These are phyloP conservation scores for Xylaria sp. DNA, from an alignment of 2,329 filamentous ascomycete species.

Conservation along the genomic window DNA sequence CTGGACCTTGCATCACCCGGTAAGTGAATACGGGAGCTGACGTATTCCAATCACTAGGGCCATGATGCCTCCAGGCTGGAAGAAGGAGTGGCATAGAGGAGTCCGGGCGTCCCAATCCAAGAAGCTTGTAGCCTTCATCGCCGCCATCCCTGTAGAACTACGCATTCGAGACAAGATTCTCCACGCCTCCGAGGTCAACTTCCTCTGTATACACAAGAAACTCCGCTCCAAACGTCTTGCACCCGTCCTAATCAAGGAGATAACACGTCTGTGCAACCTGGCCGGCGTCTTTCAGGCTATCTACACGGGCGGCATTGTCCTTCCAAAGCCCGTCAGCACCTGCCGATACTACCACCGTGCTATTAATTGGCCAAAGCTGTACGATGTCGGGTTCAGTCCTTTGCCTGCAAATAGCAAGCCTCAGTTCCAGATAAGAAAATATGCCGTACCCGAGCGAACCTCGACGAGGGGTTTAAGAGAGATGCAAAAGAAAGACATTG, in stretches of 20 bases:
- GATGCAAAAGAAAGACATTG: constrained; percentile 83
- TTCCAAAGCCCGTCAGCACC: constrained; percentile 91
- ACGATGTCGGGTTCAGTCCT: constrained; percentile 93
- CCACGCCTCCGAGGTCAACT: constrained; percentile 93
- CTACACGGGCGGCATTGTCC: constrained; percentile 90
- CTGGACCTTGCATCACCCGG: background rate
- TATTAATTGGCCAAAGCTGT: constrained; percentile 95
- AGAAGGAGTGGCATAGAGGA: constrained; percentile 92
- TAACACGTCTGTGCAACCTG: constrained; percentile 90
- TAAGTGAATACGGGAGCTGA: constrained; percentile 1
- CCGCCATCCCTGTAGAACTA: constrained; percentile 86
- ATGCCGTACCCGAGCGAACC: constrained; percentile 80
- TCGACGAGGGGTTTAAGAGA: constrained; percentile 78
- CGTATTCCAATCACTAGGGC: constrained; percentile 68
- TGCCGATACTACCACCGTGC: constrained; percentile 96
- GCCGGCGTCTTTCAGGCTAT: constrained; percentile 92
- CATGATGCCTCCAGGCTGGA: constrained; percentile 93
- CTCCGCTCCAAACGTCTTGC: constrained; percentile 91
- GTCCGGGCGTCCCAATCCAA: constrained; percentile 85
- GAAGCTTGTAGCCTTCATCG: constrained; percentile 95
- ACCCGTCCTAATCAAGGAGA: constrained; percentile 96
- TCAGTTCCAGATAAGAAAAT: constrained; percentile 85
- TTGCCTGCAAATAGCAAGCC: constrained; percentile 86
- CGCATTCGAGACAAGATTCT: constrained; percentile 81
- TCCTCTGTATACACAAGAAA: constrained; percentile 98